phyloP scores from a whole-genome alignment of 1,284 basidiomycete species.

The Moniliella sp. region DNA sequence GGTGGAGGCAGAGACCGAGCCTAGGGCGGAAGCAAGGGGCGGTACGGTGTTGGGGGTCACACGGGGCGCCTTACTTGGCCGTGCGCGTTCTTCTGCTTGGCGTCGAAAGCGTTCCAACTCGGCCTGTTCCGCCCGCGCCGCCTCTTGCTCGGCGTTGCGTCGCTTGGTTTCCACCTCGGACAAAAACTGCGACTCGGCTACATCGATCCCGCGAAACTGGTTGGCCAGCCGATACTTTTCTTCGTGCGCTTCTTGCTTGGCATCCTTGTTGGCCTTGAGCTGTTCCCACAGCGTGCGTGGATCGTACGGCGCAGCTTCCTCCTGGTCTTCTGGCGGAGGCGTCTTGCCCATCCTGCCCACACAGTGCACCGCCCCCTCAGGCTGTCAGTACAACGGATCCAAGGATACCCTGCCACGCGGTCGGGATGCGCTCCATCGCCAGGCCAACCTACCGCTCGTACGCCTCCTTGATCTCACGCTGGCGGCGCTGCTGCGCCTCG shows the following conservation, averaged over 20 bases:
- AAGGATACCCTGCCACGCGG: background rate
- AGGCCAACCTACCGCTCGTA: slow-evolving; percentile 50
- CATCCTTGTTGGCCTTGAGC: slow-evolving; percentile 16
- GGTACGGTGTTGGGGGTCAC: too few species aligned
- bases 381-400: too few species aligned
- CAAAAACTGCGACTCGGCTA: slow-evolving; percentile 19
- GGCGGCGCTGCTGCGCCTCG: slow-evolving; percentile 49
- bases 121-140: slow-evolving; percentile 4
- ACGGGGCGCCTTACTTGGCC: too few species aligned
- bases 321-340: slow-evolving; percentile 56
- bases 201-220: slow-evolving; percentile 28
- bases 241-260: slow-evolving; percentile 19
- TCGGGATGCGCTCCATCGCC: background rate
- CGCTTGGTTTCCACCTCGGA: slow-evolving; percentile 8
- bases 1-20: too few species aligned
- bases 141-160: slow-evolving; percentile 5
- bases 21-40: too few species aligned
- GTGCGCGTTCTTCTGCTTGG: background rate
- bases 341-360: slow-evolving; percentile 37
- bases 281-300: slow-evolving; percentile 62
- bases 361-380: too few species aligned
- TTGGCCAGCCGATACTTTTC: slow-evolving; percentile 23
- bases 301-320: slow-evolving; percentile 52
- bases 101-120: slow-evolving; percentile 12
- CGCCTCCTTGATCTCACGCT: slow-evolving; percentile 75